Evolutionary conservation across 768 basidiomycete species (phyloP).

Genomic region (Pleurotus sapidus): DNA sequence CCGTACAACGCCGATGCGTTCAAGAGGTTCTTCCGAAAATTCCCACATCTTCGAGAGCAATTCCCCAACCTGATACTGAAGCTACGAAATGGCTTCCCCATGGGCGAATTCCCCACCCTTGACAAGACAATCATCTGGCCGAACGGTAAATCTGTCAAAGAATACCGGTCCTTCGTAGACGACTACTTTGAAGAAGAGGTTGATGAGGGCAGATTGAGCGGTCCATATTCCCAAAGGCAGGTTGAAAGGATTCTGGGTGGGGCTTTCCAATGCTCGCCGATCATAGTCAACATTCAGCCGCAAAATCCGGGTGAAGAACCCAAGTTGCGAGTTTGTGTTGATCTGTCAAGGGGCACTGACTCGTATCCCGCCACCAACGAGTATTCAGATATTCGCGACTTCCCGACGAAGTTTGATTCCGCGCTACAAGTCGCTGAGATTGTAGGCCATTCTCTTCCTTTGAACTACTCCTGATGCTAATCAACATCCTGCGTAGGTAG

Average conservation of each 20-base stretch:
- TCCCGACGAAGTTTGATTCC: slow-evolving; percentile 14
- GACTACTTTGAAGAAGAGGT: slow-evolving; percentile 17
- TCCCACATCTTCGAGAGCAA: background rate
- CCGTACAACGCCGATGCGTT: slow-evolving; percentile 19
- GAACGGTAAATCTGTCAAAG: slow-evolving; percentile 17
- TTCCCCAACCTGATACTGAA: background rate
- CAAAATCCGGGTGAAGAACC: slow-evolving; percentile 11
- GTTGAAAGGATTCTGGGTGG: slow-evolving; percentile 21
- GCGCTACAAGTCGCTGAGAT: slow-evolving; percentile 10
- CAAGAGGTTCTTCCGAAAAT: background rate
- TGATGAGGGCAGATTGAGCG: slow-evolving; percentile 12
- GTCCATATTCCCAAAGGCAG: slow-evolving; percentile 18
- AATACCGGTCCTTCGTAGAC: slow-evolving; percentile 6
- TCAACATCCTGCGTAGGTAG: slow-evolving; percentile 10
- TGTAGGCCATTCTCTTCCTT: slow-evolving; percentile 9
- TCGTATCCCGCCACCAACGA: slow-evolving; percentile 9
- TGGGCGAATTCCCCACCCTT: slow-evolving; percentile 20
- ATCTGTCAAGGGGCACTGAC: slow-evolving; percentile 14
- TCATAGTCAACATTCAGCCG: slow-evolving; percentile 13
- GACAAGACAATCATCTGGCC: slow-evolving; percentile 16
- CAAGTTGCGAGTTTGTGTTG: slow-evolving; percentile 14
- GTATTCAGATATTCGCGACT: slow-evolving; percentile 10
- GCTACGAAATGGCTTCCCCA: slow-evolving; percentile 17
- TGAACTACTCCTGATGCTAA: background rate
- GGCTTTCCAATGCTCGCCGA: slow-evolving; percentile 25